Conservation (phyloP, 306 rosid species). For the Quercus bicolor region DNA sequence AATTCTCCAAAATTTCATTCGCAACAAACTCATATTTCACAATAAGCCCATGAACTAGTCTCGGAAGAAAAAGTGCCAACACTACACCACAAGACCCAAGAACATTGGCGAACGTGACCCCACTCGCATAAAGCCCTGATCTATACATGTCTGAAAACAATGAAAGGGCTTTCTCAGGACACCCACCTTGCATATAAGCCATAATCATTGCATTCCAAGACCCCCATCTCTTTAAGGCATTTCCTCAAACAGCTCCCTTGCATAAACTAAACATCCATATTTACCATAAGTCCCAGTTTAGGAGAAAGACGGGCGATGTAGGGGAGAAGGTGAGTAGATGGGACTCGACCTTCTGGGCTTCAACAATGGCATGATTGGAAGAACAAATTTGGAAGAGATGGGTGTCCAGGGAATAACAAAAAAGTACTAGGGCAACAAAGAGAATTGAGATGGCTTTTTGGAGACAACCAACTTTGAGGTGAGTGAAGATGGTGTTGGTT, state of each 20-base stretch:
- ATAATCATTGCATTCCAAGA: slow-evolving; percentile 68
- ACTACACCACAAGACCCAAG: slow-evolving; percentile 52
- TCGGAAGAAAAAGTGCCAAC: slow-evolving; percentile 31
- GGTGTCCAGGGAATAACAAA: slow-evolving; percentile 47
- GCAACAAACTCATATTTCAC: slow-evolving; percentile 49
- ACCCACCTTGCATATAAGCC: slow-evolving; percentile 36
- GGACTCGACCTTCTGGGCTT: slow-evolving; percentile 57
- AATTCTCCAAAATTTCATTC: slow-evolving; percentile 57
- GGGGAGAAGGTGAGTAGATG: slow-evolving; percentile 54
- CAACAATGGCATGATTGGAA: slow-evolving; percentile 37
- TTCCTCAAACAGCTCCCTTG: slow-evolving; percentile 66
- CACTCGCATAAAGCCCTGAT: slow-evolving; percentile 32
- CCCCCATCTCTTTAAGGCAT: slow-evolving; percentile 73
- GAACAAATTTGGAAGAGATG: slow-evolving; percentile 60
- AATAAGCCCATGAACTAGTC: no score
- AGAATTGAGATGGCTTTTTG: slow-evolving; percentile 49
- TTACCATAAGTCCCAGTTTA: slow-evolving; percentile 60
- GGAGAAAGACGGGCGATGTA: slow-evolving; percentile 50
- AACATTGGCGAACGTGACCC: slow-evolving; percentile 51
- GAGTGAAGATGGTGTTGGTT: slow-evolving; percentile 26
- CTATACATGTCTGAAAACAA: slow-evolving; percentile 40
- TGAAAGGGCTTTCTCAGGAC: slow-evolving; percentile 29
- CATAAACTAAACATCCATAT: slow-evolving; percentile 59
- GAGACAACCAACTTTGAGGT: slow-evolving; percentile 37
- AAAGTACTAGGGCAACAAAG: slow-evolving; percentile 35